Evolutionary conservation across 1,284 basidiomycete species (phyloP).

Genomic region (Amylostereum chailletii): DNA sequence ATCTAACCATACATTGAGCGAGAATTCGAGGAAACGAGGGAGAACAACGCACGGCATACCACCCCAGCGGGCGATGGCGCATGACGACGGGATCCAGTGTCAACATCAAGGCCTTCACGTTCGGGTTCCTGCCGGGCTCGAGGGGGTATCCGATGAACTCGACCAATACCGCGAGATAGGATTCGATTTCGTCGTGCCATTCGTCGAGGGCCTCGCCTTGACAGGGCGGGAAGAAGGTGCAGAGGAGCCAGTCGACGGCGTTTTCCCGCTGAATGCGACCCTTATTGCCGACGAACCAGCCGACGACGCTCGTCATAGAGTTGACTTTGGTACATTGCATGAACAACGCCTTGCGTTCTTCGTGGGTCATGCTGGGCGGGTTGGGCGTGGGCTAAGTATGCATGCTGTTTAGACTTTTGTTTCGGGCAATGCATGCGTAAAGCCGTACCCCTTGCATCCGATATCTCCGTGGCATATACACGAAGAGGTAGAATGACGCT

Average conservation of each 20-base stretch:
- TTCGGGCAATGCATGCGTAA: neutral
- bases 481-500: slow-evolving; percentile 35
- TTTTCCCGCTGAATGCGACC: slow-evolving; percentile 35
- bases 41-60: slow-evolving; percentile 44
- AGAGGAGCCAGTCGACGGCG: slow-evolving; percentile 53
- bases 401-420: neutral
- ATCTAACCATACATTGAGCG: slow-evolving; percentile 27
- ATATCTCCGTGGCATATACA: slow-evolving; percentile 38
- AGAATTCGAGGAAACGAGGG: neutral
- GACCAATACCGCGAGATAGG: slow-evolving; percentile 33
- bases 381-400: slow-evolving; percentile 11
- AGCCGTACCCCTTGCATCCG: slow-evolving; percentile 38
- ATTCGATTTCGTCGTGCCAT: slow-evolving; percentile 40
- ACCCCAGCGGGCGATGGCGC: slow-evolving; percentile 48
- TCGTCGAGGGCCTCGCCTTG: slow-evolving; percentile 22
- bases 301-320: slow-evolving; percentile 28
- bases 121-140: slow-evolving; percentile 26
- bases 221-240: slow-evolving; percentile 44
- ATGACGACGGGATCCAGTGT: slow-evolving; percentile 47
- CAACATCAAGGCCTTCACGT: slow-evolving; percentile 37
- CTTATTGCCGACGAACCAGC: slow-evolving; percentile 39
- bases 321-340: slow-evolving; percentile 31
- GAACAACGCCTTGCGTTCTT: slow-evolving; percentile 41
- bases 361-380: slow-evolving; percentile 27
- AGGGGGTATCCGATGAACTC: slow-evolving; percentile 28